Base-by-base conservation (phyloP, 1,284 basidiomycete genomes). In the Boletellus sp. region DNA sequence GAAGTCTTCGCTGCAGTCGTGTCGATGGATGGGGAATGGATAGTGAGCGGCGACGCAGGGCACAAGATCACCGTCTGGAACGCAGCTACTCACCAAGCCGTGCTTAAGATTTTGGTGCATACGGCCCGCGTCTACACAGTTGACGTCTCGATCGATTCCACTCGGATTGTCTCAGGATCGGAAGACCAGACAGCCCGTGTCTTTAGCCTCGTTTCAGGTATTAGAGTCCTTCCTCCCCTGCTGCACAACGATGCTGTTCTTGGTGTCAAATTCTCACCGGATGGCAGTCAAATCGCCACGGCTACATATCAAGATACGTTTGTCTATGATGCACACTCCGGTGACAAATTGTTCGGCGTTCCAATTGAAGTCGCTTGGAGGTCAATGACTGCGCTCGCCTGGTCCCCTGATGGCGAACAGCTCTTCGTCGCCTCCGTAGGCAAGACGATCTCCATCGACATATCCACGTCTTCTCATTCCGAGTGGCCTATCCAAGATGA, bases 1-100 rank as follows among this genome's bases (percentile, higher is more conserved):
- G 15, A 19, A 15, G 21, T 49, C 32, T 19, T 12, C 6, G 30
- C 30, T 16, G 8, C 28, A 10, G 44, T 26, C 18, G 44, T 24
- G n/a, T 51, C 50, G 12, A 26, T 28, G 15, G 44, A 51, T 18
- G 50, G 50, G 4, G 22, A 12, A 26, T 50, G 49, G 49, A 33
- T 50, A 24, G 49, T 45, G 12, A 45, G 37, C 10, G 28, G 49
- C 12, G 37, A 44, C 16, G 6, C 10, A 7, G n/a, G 30, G n/a
- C 26, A 35, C 11, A 50, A 32, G n/a, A 30, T 50, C 13, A 40
- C 22, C 36, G 33, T 50, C 43, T 45, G 49, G 49, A 33, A 18
- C 5, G 19, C 36, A 21, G 45, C 19, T 11, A 39, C 46, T 0
- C 28, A 32, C 19, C 19, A 22, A 28, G 19, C 7, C 3, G 38